Percentiles rank a stretch among this genome's conserved stretches.
These are phyloP conservation scores for Carex pumila DNA, from an alignment of 176 grass and related monocot species.

Conservation along the genomic window DNA sequence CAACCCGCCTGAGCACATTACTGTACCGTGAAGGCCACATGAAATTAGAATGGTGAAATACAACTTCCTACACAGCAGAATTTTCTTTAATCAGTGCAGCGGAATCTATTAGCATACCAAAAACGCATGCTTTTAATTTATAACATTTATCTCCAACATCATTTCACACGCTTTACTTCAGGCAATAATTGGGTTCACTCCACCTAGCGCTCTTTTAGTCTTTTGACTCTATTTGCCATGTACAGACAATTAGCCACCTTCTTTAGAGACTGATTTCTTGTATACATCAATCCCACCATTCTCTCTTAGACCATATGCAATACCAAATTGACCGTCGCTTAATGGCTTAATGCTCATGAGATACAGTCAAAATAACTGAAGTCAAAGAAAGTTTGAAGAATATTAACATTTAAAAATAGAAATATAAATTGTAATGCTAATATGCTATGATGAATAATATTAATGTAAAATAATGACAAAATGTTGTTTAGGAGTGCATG, in stretches of 20 bases:
- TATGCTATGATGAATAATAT: no score
- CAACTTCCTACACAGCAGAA: background rate
- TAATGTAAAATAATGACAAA: no score
- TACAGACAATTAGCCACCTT: background rate
- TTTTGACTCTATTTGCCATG: background rate
- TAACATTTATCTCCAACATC: background rate
- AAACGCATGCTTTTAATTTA: conserved; percentile 18
- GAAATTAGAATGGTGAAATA: background rate
- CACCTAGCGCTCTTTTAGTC: background rate
- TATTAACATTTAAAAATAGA: background rate
- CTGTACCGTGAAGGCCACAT: background rate
- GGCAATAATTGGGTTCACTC: conserved; percentile 26
- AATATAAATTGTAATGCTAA: no score
- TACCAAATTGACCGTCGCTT: no score
- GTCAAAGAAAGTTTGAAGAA: background rate
- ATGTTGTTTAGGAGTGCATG: no score
- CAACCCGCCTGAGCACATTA: background rate
- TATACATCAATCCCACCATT: background rate
- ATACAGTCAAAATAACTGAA: no score
- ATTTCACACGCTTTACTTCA: conserved; percentile 21
- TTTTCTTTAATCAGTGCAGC: background rate
- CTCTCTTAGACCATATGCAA: background rate
- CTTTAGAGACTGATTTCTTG: background rate
- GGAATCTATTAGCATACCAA: conserved; percentile 2
- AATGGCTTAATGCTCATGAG: no score